Base-by-base conservation (phyloP, 2,329 filamentous ascomycete species). In the Fusarium dlaminii region DNA sequence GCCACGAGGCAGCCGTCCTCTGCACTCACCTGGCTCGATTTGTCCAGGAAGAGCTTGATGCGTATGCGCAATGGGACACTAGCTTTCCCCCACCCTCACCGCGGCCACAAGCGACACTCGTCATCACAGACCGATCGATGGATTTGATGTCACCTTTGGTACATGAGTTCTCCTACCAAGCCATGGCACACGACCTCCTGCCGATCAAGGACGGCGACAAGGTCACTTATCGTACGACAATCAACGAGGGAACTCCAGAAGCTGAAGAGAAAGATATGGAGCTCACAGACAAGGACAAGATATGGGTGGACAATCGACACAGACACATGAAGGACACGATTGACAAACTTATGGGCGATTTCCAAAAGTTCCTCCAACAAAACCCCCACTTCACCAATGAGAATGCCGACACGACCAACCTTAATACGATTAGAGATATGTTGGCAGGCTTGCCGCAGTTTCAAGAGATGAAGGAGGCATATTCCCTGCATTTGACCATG, bases 321-420 rank as follows among this genome's bases (percentile, higher is more conserved):
- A 89, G 91, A 59, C 96, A 99, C 83, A 99, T 99, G 96, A 98
- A 97, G 81, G 95, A 98, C 81, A 96, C 96, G 7, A 95, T 98
- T 77, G 94, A 96, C 79, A 97, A 96, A 82, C 87, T 99, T 69
- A 96, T 96, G 87, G 89, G 91, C 64, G 96, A 98, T 80, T 98
- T 99, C 80, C 92, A 95, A 78, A 95, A 92, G 80, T 99, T 99
- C 83, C 89, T 98, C 78, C 90, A 92, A 48, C 92, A 96, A 69
- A 98, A 99, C 80, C 93, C 95, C 20, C 94, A 98, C 80, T 98
- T 98, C 79, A 94, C 94, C 18, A 92, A 96, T 72, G 88, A 90
- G 79, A 86, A 89, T 70, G 89, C 89, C 72, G 90, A 93, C 64
- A 89, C 91, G 37, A 92, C 92, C 45, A 97, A 90, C 80, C 86